Base-by-base conservation (phyloP, 768 basidiomycete genomes). In the Lentinula boryana region DNA sequence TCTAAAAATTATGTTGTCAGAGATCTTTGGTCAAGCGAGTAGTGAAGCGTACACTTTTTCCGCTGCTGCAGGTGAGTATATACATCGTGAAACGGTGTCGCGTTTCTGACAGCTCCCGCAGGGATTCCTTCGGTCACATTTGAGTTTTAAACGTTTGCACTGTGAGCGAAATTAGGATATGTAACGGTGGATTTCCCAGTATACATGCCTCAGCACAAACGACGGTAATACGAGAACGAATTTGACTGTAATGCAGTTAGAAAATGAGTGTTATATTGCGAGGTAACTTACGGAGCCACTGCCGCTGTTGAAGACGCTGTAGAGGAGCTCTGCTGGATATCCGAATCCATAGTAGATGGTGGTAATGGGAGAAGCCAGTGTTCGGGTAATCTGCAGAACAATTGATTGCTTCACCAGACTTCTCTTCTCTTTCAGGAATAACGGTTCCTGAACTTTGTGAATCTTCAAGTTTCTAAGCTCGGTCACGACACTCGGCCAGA, bases 101-200 rank as follows among this genome's bases (percentile, higher is more conserved):
- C 91, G 86, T 69, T 93, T 93, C 16, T 84, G 80, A 65, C 92
- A 93, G 31, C 85, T 86, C 0, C 84, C 84, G 64, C 91, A 93
- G 0, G 91, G 91, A 2, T 79, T 84, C 21, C 86, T 82, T 41
- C 91, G 77, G 74, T 93, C 91, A 68, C 91, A 94, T 75, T 87
- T 91, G 57, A 93, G 80, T 67, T 94, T 94, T 57, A 93, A 79
- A 4, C 91, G 89, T 71, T 93, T 93, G 77, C 91, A 94, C 88
- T 93, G 60, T 56, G 31, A 58, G n/a, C 8, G 40, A 9, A 50
- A 51, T n/a, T 41, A 43, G 56, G 61, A 63, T 62, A 40, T 4
- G 13, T 27, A 27, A 58, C 59, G 62, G 58, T 52, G 49, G 0
- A 5, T 50, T 27, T 48, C 49, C 36, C 56, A 49, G 18, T 60